Conservation (phyloP, 2,329 filamentous ascomycete species). For the Tympanopsis confertula region DNA sequence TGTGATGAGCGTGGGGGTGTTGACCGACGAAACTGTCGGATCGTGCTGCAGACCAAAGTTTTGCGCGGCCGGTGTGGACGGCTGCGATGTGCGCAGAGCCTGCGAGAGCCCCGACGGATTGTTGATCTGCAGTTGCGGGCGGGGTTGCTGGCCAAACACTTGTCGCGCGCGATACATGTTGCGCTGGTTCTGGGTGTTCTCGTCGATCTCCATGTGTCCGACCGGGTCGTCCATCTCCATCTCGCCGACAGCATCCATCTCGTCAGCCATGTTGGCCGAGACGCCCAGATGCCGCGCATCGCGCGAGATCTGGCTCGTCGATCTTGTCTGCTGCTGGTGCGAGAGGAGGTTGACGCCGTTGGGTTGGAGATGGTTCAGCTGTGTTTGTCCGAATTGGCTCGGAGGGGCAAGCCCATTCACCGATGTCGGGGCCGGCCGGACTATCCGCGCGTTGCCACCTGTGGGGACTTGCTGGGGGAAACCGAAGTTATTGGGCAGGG, state of each 20-base stretch:
- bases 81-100: slow-evolving; percentile 65
- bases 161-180: slow-evolving; percentile 45
- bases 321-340: slow-evolving; percentile 16
- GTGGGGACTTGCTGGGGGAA: too few species aligned
- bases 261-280: slow-evolving; percentile 38
- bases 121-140: slow-evolving; percentile 70
- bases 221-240: slow-evolving; percentile 93
- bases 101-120: slow-evolving; percentile 42
- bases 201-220: slow-evolving; percentile 52
- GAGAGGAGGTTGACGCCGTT: slow-evolving; percentile 4
- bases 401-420: background rate
- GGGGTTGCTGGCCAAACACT: slow-evolving; percentile 29
- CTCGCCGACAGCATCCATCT: slow-evolving; percentile 78
- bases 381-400: slow-evolving; percentile 10
- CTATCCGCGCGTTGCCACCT: slow-evolving; percentile 15
- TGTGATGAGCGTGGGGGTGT: slow-evolving; percentile 83
- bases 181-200: slow-evolving; percentile 47
- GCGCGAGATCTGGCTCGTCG: slow-evolving; percentile 12
- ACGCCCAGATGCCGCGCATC: slow-evolving; percentile 14
- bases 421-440: background rate
- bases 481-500: too few species aligned
- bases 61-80: slow-evolving; percentile 72
- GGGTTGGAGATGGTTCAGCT: slow-evolving; percentile 15
- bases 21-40: slow-evolving; percentile 91
- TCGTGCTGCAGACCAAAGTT: slow-evolving; percentile 76